Percentiles rank a stretch among this genome's conserved stretches.
Conservation (phyloP, 108 stramenopile species). For the Nitzschia putrida region DNA sequence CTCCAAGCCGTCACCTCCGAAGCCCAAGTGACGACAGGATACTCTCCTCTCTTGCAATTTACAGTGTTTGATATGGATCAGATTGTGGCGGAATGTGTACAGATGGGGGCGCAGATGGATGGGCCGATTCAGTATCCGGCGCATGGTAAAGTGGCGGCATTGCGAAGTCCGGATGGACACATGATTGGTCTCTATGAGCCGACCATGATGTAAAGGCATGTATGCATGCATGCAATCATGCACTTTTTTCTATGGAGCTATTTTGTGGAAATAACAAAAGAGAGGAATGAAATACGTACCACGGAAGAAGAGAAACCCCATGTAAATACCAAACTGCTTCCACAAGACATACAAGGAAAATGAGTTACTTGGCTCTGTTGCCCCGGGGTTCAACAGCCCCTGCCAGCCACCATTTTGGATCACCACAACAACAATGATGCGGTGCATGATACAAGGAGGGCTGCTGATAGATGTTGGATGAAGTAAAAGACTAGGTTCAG, state of each 20-base stretch:
- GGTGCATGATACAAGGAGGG: no score
- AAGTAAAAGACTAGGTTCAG: no score
- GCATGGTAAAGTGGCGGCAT: constrained; percentile 83
- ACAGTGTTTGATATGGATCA: constrained; percentile 77
- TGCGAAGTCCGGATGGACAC: constrained; percentile 80
- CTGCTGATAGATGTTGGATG: no score
- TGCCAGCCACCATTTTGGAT: no score
- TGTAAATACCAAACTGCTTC: no score
- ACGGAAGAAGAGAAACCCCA: no score
- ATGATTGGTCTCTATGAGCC: constrained; percentile 89
- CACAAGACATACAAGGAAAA: no score
- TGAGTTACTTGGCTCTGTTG: no score
- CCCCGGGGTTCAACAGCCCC: no score
- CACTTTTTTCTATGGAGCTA: neutral
- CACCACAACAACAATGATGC: no score
- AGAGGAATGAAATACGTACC: no score
- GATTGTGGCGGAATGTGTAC: constrained; percentile 67
- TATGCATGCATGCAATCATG: neutral
- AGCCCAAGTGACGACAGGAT: constrained; percentile 72
- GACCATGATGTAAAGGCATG: neutral
- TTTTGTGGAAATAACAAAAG: neutral
- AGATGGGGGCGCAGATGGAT: constrained; percentile 80
- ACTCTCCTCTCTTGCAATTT: constrained; percentile 77
- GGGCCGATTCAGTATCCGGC: constrained; percentile 91
- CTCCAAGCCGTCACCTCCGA: constrained; percentile 66